phyloP scores from a whole-genome alignment of 208 protist species.

The Kentomonas sorsogonicus region DNA sequence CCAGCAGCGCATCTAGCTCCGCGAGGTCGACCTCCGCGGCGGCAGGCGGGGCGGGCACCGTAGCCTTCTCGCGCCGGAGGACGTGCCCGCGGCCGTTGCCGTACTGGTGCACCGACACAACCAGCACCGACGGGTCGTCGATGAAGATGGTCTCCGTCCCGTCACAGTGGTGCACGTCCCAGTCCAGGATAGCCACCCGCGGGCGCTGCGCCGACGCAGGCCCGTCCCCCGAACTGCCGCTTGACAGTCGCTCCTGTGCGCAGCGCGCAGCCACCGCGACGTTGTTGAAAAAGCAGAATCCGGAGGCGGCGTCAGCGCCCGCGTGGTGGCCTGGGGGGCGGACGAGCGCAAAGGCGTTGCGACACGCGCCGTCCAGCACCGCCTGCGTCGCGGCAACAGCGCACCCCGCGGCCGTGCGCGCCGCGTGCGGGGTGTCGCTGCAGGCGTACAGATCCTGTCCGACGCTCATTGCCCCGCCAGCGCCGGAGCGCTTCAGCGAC shows the following conservation, averaged over 20 bases:
- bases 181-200: slow-evolving; percentile 91
- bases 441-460: slow-evolving; percentile 79
- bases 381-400: slow-evolving; percentile 55
- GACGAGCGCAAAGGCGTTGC: slow-evolving; percentile 84
- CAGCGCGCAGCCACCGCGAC: slow-evolving; percentile 83
- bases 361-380: slow-evolving; percentile 43
- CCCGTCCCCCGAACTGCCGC: neutral
- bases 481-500: slow-evolving; percentile 12
- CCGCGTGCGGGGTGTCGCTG: slow-evolving; percentile 49
- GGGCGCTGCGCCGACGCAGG: slow-evolving; percentile 6
- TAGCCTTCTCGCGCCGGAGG: slow-evolving; percentile 42
- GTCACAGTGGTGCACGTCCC: slow-evolving; percentile 95
- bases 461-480: slow-evolving; percentile 22
- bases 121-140: slow-evolving; percentile 86
- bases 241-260: slow-evolving; percentile 47
- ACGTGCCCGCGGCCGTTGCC: slow-evolving; percentile 56
- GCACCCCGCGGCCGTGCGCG: slow-evolving; percentile 63
- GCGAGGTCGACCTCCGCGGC: slow-evolving; percentile 9
- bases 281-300: slow-evolving; percentile 93
- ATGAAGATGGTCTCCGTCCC: slow-evolving; percentile 93
- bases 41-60: neutral
- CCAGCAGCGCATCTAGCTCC: slow-evolving; percentile 19
- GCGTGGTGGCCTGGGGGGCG: slow-evolving; percentile 89
- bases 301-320: slow-evolving; percentile 33
- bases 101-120: slow-evolving; percentile 93